phyloP scores from a whole-genome alignment of 2,329 filamentous ascomycete species.

The Magnaporthiopsis rhizophila region DNA sequence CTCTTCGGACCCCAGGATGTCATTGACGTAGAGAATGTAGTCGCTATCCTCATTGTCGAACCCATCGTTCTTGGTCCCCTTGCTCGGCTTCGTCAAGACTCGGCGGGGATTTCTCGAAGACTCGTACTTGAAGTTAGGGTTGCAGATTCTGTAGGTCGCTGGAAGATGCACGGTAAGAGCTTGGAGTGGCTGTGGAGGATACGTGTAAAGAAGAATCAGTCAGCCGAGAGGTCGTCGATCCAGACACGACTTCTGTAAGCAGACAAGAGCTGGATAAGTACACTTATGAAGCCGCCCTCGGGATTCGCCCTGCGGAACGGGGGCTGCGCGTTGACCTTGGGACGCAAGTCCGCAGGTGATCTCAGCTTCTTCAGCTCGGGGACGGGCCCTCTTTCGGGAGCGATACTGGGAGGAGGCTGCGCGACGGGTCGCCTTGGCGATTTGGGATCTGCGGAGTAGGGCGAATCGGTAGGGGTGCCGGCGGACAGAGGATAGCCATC shows the following conservation, averaged over 20 bases:
- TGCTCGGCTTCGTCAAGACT: conserved; percentile 96
- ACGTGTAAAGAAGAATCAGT: conserved; percentile 15
- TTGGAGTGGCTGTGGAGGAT: conserved; percentile 67
- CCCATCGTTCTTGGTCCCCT: conserved; percentile 96
- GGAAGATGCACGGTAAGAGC: conserved; percentile 89
- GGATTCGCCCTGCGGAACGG: conserved; percentile 89
- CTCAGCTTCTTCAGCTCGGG: conserved; percentile 81
- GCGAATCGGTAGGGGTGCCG: conserved; percentile 59
- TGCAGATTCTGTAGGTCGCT: conserved; percentile 96
- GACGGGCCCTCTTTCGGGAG: conserved; percentile 50
- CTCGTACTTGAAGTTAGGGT: conserved; percentile 96
- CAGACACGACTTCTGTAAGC: not conserved
- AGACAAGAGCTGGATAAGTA: conserved; percentile 37
- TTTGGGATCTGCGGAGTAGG: conserved; percentile 50
- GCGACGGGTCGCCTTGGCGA: conserved; percentile 38
- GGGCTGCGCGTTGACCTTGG: conserved; percentile 79
- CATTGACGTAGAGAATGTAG: conserved; percentile 98
- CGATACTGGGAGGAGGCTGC: conserved; percentile 30
- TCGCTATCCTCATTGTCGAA: conserved; percentile 99
- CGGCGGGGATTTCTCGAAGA: conserved; percentile 92
- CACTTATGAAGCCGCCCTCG: conserved; percentile 95
- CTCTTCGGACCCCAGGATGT: conserved; percentile 95
- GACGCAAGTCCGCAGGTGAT: conserved; percentile 64
- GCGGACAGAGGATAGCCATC: conserved; percentile 61
- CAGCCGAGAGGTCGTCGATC: not conserved